Evolutionary conservation across 2,329 filamentous ascomycete species (phyloP), one percentile per base, ranked within the genome.

Genomic region (Beauveria scarabaeidicola): DNA sequence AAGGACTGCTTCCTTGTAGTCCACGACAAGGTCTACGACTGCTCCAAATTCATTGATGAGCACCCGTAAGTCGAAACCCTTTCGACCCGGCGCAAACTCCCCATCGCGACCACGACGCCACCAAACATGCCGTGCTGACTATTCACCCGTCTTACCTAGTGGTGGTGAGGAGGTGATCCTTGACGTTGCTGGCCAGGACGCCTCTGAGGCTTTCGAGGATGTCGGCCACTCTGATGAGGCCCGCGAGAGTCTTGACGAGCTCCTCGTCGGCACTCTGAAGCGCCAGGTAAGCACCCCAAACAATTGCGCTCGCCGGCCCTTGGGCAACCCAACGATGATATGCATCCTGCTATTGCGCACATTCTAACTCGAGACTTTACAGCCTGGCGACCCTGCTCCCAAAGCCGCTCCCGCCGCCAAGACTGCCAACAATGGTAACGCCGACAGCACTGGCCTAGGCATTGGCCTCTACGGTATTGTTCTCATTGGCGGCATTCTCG

Each of bases 201-300:
- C 90, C 70, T 96, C 93, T 69, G 94, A 97, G 79, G 93, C 94
- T 63, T 99, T 99, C 74, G 94, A 99, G 81, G 94, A 99, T 77
- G 94, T 99, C 70, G 94, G 94, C 72, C 94, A 99, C 88, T 95
- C 90, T 70, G 94, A 99, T 76, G 94, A 99, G 82, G 94, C 94
- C 66, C 88, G 94, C 66, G 93, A 97, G 80, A 93, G 96, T 66
- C 86, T 99, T 61, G 86, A 88, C 36, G 84, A 85, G 70, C 79
- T 96, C 65, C 76, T 86, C 56, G 82, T 94, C 66, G 92, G 90
- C 65, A 81, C 72, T 41, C 76, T 97, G 74, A 95, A 96, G 86
- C 84, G 90, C 74, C 73, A 83, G 81, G 90, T 95, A 82, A 69
- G 85, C 73, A 8, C 5, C 19, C 29, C 50, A 57, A 44, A 25